These are phyloP conservation scores for Nicotiana tomentosiformis DNA, from an alignment of 257 asterid species.

Conservation along the genomic window DNA sequence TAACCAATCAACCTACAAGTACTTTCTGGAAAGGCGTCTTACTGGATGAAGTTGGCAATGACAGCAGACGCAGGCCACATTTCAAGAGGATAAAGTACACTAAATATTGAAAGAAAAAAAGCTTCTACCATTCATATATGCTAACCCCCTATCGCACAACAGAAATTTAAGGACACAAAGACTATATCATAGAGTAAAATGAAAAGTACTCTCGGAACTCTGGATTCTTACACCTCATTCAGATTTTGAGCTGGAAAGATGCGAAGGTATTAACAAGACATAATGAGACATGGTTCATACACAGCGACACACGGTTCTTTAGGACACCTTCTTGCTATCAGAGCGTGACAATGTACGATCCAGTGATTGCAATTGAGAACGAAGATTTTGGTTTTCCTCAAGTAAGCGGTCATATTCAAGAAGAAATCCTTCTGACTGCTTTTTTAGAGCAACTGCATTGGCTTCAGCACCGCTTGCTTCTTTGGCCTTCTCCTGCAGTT, in stretches of 20 bases:
- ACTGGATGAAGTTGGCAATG: background rate
- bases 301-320: slow-evolving; percentile 10
- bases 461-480: slow-evolving; percentile 60
- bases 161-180: background rate
- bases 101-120: background rate
- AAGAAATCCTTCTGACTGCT: slow-evolving; percentile 88
- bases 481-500: slow-evolving; percentile 52
- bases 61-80: background rate
- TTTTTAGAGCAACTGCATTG: slow-evolving; percentile 62
- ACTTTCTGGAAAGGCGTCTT: background rate
- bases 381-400: slow-evolving; percentile 76
- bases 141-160: background rate
- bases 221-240: background rate
- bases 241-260: background rate
- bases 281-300: background rate
- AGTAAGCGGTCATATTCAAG: slow-evolving; percentile 81
- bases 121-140: background rate
- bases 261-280: background rate
- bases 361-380: slow-evolving; percentile 64
- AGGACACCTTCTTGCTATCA: slow-evolving; percentile 64
- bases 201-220: background rate
- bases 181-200: background rate
- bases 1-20: background rate
- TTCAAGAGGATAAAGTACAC: background rate
- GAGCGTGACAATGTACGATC: slow-evolving; percentile 61